Conservation (phyloP, 2,329 filamentous ascomycete species). For the Fusarium nelsonii region DNA sequence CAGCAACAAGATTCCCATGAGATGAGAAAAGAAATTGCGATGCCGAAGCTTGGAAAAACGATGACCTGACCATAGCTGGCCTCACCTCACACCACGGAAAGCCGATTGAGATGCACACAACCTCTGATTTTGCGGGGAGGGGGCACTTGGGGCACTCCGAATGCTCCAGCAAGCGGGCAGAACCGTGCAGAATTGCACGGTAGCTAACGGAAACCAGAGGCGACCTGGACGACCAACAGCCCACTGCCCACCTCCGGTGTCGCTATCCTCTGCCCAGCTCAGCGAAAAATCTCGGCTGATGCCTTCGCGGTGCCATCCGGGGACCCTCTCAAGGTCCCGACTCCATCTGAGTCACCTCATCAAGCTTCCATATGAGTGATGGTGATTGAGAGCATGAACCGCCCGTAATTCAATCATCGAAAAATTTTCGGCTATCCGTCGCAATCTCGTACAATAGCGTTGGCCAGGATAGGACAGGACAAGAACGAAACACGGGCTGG, state of each 20-base stretch:
- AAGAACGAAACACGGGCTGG: conserved; percentile 11
- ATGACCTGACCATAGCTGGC: conserved; percentile 38
- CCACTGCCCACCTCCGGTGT: conserved; percentile 50
- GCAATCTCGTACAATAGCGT: conserved; percentile 35
- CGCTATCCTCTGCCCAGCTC: conserved; percentile 46
- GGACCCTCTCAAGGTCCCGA: conserved; percentile 40
- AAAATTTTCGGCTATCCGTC: conserved; percentile 36
- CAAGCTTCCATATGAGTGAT: conserved; percentile 38
- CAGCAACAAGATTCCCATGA: conserved; percentile 38
- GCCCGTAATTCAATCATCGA: conserved; percentile 36
- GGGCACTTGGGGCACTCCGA: conserved; percentile 38
- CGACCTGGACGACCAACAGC: conserved; percentile 41
- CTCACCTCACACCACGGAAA: conserved; percentile 45
- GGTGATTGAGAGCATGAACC: conserved; percentile 27
- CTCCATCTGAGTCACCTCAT: conserved; percentile 48
- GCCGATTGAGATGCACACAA: conserved; percentile 37
- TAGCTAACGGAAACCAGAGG: conserved; percentile 43
- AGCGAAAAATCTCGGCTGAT: conserved; percentile 49
- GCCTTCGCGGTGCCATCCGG: conserved; percentile 47
- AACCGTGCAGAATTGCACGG: conserved; percentile 48
- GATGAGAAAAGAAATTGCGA: conserved; percentile 29
- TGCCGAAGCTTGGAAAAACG: conserved; percentile 31
- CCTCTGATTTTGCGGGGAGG: conserved; percentile 36
- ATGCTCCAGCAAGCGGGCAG: conserved; percentile 43
- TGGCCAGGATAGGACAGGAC: conserved; percentile 21